Percentiles rank a stretch among this genome's conserved stretches.
Evolutionary conservation across 228 moss, liverwort and hornwort species (phyloP).

Genomic region (Sphagnum magellanicum): DNA sequence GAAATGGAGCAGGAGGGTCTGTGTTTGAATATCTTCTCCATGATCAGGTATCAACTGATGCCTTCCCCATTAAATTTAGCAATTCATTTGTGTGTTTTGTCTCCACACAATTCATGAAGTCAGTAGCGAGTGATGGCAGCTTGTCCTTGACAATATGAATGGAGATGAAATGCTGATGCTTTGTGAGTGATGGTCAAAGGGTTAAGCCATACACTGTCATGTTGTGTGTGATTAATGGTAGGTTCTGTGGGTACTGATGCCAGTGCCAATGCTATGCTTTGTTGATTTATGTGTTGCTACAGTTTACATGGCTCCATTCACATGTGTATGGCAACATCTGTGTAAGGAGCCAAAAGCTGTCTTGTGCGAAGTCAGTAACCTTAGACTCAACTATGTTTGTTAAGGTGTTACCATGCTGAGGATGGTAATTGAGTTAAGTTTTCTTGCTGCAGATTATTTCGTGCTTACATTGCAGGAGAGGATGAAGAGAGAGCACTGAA

Average conservation of each 20-base stretch:
- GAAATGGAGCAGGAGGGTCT: conserved; percentile 72
- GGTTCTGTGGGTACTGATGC: background rate
- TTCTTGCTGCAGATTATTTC: conserved; percentile 45
- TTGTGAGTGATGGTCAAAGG: too few relatives aligned
- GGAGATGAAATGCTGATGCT: background rate
- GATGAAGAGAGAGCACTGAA: conserved; percentile 46
- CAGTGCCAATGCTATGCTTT: background rate
- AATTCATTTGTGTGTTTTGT: background rate
- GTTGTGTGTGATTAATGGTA: too few relatives aligned
- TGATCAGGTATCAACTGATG: conserved; percentile 37
- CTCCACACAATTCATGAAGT: background rate
- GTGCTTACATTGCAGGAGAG: conserved; percentile 63
- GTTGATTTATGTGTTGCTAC: background rate
- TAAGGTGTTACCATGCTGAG: too few relatives aligned
- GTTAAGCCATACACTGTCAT: too few relatives aligned
- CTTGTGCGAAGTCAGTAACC: too few relatives aligned
- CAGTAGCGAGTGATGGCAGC: background rate
- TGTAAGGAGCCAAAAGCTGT: too few relatives aligned
- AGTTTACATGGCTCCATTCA: background rate
- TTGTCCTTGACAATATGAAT: background rate
- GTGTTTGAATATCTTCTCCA: conserved; percentile 64
- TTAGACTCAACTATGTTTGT: too few relatives aligned
- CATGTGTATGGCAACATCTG: too few relatives aligned
- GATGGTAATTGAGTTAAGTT: too few relatives aligned
- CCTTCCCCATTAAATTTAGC: background rate